Base-by-base conservation (phyloP, 371 early-diverging fungal species). In the Rhizopus microsporus region DNA sequence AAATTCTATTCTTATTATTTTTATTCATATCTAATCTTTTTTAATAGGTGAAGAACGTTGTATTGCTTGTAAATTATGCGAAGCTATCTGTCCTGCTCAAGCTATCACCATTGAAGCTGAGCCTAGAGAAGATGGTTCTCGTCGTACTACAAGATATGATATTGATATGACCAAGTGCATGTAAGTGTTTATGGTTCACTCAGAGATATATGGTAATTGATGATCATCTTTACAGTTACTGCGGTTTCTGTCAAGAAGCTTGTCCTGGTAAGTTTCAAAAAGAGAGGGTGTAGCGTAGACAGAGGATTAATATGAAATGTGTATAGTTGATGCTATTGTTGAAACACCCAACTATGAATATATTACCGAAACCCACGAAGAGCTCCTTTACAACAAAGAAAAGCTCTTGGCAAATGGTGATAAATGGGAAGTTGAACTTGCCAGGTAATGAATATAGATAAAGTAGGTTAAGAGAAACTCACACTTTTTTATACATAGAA, bases 31-130 rank as follows among this genome's bases (percentile, higher is more conserved):
- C 23, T 23, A 4, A 13, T n/a, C 1, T 12, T 15, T 12, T 12
- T 15, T 5, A 29, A 37, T 67, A 90, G 96, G 97, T 63, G 97
- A 97, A 74, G 97, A 97, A 78, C 91, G 98, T 45, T 98, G 96
- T 75, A 98, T 98, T 83, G 93, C 97, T 23, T 98, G 98, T 80
- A 98, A 98, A 71, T 80, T 98, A 46, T 98, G 98, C 69, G 97
- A 98, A 69, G 98, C 96, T 71, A 89, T 98, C 51, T 98, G 98
- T 75, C 97, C 98, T 17, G 98, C 97, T 13, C 95, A 95, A 78
- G 98, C 98, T 31, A 98, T 98, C 65, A 98, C 98, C n/a, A 98
- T 98, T 60, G 98, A 98, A 82, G 93, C 96, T 40, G 97, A 98
- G 75, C 92, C 94, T 31, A 88, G 98, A 68, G 93, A 93, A 58